Evolutionary conservation across 768 basidiomycete species (phyloP).

Genomic region (Gymnopilus dilepis): DNA sequence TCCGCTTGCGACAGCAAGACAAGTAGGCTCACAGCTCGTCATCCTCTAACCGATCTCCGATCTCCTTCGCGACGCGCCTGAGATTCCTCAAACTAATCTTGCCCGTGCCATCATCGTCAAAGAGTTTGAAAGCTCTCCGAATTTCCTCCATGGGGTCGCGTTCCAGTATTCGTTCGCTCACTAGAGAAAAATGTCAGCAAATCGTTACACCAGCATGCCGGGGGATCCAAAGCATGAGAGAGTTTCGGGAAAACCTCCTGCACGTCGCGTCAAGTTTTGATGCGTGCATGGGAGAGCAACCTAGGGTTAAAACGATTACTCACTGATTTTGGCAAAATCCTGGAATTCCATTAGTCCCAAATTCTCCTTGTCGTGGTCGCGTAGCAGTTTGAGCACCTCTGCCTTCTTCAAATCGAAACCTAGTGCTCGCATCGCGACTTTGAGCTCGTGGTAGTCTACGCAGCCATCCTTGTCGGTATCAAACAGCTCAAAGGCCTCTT

Average conservation of each 20-base stretch:
- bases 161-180: conserved; percentile 92
- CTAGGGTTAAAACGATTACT: conserved; percentile 31
- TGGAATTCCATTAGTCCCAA: conserved; percentile 89
- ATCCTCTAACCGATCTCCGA: conserved; percentile 93
- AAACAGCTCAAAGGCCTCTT: conserved; percentile 98
- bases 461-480: conserved; percentile 98
- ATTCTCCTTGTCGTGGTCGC: conserved; percentile 88
- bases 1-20: not conserved
- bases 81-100: conserved; percentile 93
- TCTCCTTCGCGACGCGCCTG: conserved; percentile 92
- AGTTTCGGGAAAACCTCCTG: not conserved
- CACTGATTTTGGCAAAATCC: conserved; percentile 94
- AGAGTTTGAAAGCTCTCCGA: conserved; percentile 92
- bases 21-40: conserved; percentile 85
- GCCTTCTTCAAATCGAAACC: conserved; percentile 99
- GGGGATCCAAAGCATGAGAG: conserved; percentile 5
- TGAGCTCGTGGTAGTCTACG: conserved; percentile 97
- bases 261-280: conserved; percentile 10
- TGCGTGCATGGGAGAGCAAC: not conserved
- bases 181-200: conserved; percentile 44
- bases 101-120: conserved; percentile 95
- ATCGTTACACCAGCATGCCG: not conserved
- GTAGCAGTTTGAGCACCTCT: conserved; percentile 92
- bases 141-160: conserved; percentile 98
- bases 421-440: conserved; percentile 97